These are phyloP conservation scores for Dujonia santamariae DNA, from an alignment of 1,139 yeast species.

Conservation along the genomic window DNA sequence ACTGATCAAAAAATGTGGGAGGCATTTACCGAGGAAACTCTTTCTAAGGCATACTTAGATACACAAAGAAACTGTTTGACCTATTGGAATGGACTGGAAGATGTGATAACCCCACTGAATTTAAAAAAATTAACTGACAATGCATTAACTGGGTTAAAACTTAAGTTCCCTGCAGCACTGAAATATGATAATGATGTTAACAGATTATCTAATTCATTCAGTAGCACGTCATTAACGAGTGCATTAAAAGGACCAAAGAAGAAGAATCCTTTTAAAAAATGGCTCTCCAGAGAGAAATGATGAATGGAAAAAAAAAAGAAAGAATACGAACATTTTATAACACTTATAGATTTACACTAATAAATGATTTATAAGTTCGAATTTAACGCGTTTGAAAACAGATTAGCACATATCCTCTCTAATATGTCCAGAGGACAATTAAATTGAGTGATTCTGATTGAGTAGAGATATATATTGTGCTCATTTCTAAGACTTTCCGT, in stretches of 20 bases:
- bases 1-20: conserved; percentile 30
- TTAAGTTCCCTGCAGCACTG: conserved; percentile 24
- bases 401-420: no score
- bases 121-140: conserved; percentile 27
- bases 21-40: conserved; percentile 28
- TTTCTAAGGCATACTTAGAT: conserved; percentile 33
- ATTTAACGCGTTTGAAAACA: no score
- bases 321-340: no score
- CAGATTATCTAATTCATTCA: conserved; percentile 16
- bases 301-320: conserved; percentile 1
- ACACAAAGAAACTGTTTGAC: conserved; percentile 31
- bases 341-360: neutral
- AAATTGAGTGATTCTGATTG: no score
- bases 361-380: no score
- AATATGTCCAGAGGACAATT: no score
- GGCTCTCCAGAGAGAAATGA: conserved; percentile 21
- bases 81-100: conserved; percentile 19
- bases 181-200: conserved; percentile 2
- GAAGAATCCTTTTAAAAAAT: conserved; percentile 37
- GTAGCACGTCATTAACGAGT: conserved; percentile 23
- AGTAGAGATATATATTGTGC: no score
- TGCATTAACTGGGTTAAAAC: conserved; percentile 31
- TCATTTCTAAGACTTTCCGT: no score
- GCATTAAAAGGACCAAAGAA: conserved; percentile 13
- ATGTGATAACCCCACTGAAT: conserved; percentile 15